Conservation (phyloP, 1,284 basidiomycete genomes). For the Psilocybe mexicana region DNA sequence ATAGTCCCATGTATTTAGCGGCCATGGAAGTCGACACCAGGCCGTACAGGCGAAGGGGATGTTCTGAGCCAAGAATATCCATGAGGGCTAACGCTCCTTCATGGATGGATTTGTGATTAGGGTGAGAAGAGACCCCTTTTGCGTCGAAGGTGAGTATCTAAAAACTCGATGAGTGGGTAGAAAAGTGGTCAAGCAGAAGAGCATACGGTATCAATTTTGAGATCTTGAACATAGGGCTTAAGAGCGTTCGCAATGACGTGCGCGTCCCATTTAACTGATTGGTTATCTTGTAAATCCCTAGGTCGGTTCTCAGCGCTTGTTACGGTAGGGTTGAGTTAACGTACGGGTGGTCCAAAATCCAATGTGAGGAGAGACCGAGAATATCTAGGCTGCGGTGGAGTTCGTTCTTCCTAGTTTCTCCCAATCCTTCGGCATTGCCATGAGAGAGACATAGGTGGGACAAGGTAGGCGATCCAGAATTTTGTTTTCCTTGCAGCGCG, state of each 20-base stretch:
- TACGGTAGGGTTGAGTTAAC: conserved; percentile 29
- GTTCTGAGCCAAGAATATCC: conserved; percentile 24
- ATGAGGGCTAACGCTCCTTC: conserved; percentile 51
- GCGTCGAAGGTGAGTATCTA: conserved; percentile 93
- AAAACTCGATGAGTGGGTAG: background rate
- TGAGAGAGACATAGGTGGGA: conserved; percentile 54
- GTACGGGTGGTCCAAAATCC: conserved; percentile 74
- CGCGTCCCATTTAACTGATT: conserved; percentile 68
- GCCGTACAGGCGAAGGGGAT: conserved; percentile 47
- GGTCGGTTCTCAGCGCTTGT: conserved; percentile 4
- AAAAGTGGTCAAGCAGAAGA: background rate
- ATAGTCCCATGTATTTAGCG: conserved; percentile 61
- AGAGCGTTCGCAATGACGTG: conserved; percentile 63
- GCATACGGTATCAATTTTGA: conserved; percentile 68
- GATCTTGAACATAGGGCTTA: conserved; percentile 53
- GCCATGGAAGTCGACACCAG: conserved; percentile 60
- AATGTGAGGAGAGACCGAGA: conserved; percentile 67
- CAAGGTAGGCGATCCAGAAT: conserved; percentile 11
- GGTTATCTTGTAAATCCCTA: conserved; percentile 80
- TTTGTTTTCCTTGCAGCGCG: conserved; percentile 38
- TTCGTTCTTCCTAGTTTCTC: conserved; percentile 64
- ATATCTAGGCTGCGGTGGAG: conserved; percentile 66
- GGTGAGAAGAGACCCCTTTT: conserved; percentile 81
- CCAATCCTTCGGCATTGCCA: conserved; percentile 84
- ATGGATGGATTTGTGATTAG: conserved; percentile 86